These are phyloP conservation scores for Coniosporium apollinis DNA, from an alignment of 495 filamentous ascomycete genomes.

Conservation along the genomic window DNA sequence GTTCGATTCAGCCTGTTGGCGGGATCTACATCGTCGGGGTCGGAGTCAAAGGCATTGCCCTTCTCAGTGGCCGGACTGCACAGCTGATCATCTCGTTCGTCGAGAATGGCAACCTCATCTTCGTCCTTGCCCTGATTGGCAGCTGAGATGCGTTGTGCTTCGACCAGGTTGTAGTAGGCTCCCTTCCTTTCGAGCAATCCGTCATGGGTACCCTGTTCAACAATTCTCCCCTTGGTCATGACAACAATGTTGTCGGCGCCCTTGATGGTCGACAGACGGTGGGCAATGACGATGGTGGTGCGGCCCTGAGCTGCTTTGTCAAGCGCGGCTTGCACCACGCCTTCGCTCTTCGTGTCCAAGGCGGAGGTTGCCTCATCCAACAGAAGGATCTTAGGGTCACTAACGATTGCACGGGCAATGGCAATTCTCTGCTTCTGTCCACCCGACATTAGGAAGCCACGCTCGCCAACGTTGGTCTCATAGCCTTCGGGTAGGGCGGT, in stretches of 20 bases:
- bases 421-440: slow-evolving; percentile 93
- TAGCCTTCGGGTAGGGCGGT: slow-evolving; percentile 71
- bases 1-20: slow-evolving; percentile 38
- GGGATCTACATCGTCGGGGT: slow-evolving; percentile 43
- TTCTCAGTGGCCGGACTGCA: slow-evolving; percentile 9
- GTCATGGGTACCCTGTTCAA: slow-evolving; percentile 80
- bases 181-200: slow-evolving; percentile 41
- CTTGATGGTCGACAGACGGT: slow-evolving; percentile 86
- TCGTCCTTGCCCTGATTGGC: slow-evolving; percentile 31
- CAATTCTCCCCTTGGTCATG: slow-evolving; percentile 64
- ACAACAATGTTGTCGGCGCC: slow-evolving; percentile 91
- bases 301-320: slow-evolving; percentile 77
- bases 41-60: slow-evolving; percentile 16
- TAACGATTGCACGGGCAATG: slow-evolving; percentile 78
- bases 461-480: slow-evolving; percentile 87
- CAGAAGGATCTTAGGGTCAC: slow-evolving; percentile 85
- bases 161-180: slow-evolving; percentile 62
- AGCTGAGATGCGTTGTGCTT: slow-evolving; percentile 61
- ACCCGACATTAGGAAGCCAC: slow-evolving; percentile 80
- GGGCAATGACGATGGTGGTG: slow-evolving; percentile 92
- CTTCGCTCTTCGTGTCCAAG: slow-evolving; percentile 90
- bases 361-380: slow-evolving; percentile 92
- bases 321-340: slow-evolving; percentile 83
- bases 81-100: slow-evolving; percentile 19
- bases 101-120: slow-evolving; percentile 24